A percentile compares a stretch with the other conserved stretches of the same genome.
These are phyloP conservation scores for Domatiomyces catenatus DNA, from an alignment of 2,329 filamentous ascomycete genomes.

Conservation along the genomic window DNA sequence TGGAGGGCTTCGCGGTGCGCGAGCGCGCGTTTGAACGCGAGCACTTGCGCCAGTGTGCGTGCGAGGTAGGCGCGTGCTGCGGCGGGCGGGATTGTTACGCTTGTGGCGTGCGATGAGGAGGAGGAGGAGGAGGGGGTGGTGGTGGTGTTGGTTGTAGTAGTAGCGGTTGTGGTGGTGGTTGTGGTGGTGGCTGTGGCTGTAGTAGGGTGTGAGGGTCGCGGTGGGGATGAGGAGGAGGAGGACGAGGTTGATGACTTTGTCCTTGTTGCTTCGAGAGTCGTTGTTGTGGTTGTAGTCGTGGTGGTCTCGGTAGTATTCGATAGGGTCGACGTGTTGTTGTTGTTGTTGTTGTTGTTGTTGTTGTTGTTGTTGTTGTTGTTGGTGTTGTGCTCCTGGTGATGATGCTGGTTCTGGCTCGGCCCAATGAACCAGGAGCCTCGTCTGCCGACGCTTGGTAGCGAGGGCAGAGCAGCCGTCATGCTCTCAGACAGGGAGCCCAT, in stretches of 20 bases:
- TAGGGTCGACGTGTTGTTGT: too few relatives aligned
- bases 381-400: too few relatives aligned
- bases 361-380: too few relatives aligned
- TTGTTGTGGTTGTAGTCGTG: too few relatives aligned
- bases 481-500: constrained; percentile 34
- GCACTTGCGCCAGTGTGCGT: constrained; percentile 56
- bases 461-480: constrained; percentile 20
- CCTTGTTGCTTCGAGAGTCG: too few relatives aligned
- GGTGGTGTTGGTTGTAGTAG: too few relatives aligned
- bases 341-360: too few relatives aligned
- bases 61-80: constrained; percentile 52
- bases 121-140: background rate
- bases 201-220: constrained; percentile 11
- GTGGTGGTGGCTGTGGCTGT: constrained; percentile 7
- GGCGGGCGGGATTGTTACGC: constrained; percentile 37
- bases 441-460: background rate
- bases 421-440: constrained; percentile 7
- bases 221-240: constrained; percentile 17
- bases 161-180: too few relatives aligned
- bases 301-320: too few relatives aligned
- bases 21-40: constrained; percentile 62
- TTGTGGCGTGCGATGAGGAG: constrained; percentile 18
- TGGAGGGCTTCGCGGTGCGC: constrained; percentile 45
- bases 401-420: background rate
- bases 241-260: too few relatives aligned